A percentile compares a stretch with the other conserved stretches of the same genome.
phyloP scores from a whole-genome alignment of 2,329 filamentous ascomycete genomes.

The Aspergillus pseudonomiae region DNA sequence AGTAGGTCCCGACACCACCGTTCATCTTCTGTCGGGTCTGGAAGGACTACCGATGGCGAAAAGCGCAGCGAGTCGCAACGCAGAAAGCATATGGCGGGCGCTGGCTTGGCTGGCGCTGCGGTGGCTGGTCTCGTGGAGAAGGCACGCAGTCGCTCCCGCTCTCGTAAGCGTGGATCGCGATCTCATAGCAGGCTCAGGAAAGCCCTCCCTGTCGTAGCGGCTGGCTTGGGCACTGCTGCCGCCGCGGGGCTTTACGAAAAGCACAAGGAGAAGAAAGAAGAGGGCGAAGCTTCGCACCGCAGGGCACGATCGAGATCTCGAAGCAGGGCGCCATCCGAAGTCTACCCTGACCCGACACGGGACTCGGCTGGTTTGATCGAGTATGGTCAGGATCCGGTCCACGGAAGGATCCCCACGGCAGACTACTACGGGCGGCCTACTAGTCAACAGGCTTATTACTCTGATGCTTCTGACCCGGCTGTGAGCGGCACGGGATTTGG shows the following conservation, averaged over 20 bases:
- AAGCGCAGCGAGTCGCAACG: slow-evolving; percentile 51
- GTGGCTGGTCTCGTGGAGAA: slow-evolving; percentile 64
- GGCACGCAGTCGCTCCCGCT: slow-evolving; percentile 60
- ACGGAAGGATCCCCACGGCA: slow-evolving; percentile 54
- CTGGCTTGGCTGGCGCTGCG: slow-evolving; percentile 64
- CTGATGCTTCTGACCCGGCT: slow-evolving; percentile 47
- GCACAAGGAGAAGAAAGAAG: slow-evolving; percentile 62
- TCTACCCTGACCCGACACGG: slow-evolving; percentile 43
- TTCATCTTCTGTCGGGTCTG: slow-evolving; percentile 31
- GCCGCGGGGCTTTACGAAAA: slow-evolving; percentile 65
- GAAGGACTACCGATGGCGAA: slow-evolving; percentile 23
- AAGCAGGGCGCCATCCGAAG: slow-evolving; percentile 43
- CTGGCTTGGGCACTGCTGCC: slow-evolving; percentile 63
- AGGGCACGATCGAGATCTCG: slow-evolving; percentile 51
- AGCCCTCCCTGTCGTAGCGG: slow-evolving; percentile 63
- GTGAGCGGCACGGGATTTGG: slow-evolving; percentile 33
- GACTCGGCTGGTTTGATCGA: slow-evolving; percentile 61
- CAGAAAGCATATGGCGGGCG: slow-evolving; percentile 62
- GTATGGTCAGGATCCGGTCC: slow-evolving; percentile 65
- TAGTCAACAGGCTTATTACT: slow-evolving; percentile 43
- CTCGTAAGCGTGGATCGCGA: slow-evolving; percentile 52
- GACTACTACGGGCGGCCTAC: slow-evolving; percentile 50
- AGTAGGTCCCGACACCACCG: slow-evolving; percentile 51
- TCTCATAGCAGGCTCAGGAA: slow-evolving; percentile 59
- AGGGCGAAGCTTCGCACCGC: slow-evolving; percentile 47